phyloP scores from a whole-genome alignment of 1,284 basidiomycete genomes.

The Mixia osmundae region DNA sequence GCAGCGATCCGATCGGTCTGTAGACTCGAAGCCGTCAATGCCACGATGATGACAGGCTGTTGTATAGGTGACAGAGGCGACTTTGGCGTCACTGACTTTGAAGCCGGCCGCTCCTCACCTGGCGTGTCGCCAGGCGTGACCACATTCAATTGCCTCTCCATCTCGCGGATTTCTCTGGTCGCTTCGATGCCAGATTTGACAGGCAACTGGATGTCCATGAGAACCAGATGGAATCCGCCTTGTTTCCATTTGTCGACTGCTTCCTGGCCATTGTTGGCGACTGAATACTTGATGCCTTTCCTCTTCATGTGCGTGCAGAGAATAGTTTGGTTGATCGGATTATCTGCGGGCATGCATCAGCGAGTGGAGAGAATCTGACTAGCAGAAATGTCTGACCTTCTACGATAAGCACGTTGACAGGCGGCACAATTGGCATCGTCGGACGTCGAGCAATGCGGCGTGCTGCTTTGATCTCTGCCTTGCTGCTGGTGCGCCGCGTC shows the following conservation, averaged over 20 bases:
- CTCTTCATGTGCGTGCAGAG: conserved; percentile 84
- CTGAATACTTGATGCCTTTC: conserved; percentile 85
- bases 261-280: conserved; percentile 84
- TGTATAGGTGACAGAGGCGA: conserved; percentile 37
- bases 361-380: not conserved
- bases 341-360: conserved; percentile 36
- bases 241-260: conserved; percentile 89
- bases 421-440: conserved; percentile 48
- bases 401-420: conserved; percentile 84
- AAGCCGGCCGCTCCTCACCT: conserved; percentile 2
- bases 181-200: conserved; percentile 96
- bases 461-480: conserved; percentile 3
- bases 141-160: conserved; percentile 45
- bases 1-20: conserved; percentile 85
- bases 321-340: conserved; percentile 95
- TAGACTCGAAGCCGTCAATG: conserved; percentile 78
- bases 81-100: conserved; percentile 7
- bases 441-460: too few relatives aligned
- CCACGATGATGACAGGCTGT: conserved; percentile 94
- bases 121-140: conserved; percentile 31
- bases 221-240: conserved; percentile 82
- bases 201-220: conserved; percentile 99
- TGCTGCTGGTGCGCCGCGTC: conserved; percentile 1
- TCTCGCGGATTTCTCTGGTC: conserved; percentile 76
- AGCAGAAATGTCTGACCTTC: conserved; percentile 37